Base-by-base conservation (phyloP, 2,329 filamentous ascomycete species). In the Fusarium mundagurra region DNA sequence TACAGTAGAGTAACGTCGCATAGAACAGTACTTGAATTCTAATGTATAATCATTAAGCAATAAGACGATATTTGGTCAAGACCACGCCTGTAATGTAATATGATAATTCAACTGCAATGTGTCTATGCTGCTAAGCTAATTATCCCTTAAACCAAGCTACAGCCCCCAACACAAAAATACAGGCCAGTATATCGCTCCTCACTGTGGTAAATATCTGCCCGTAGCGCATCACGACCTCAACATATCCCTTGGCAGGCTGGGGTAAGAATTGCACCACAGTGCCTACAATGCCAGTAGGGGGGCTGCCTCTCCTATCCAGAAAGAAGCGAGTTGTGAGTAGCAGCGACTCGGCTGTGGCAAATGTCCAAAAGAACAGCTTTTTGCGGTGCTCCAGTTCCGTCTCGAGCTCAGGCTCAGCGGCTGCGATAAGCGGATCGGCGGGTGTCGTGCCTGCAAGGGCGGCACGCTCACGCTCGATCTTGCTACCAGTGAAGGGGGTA, bases 331-430 rank as follows among this genome's bases (percentile, higher is more conserved):
- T 91, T 4, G 90, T 92, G 73, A 96, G 89, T 72, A 96, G 85
- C 61, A 94, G 80, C 17, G 94, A 87, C 84, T 96, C 93, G 38
- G 90, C 91, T 1, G 93, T 94, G 11, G 93, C 92, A 80, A 96
- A 96, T n/a, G 93, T 88, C 85, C 91, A 94, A 82, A 96, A 95
- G 82, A 95, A 92, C 29, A 83, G 59, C 53, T 71, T 77, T 72
- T 79, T 82, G 48, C 78, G 81, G 55, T 76, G 80, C 66, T 82
- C 81, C 29, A 80, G 68, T 45, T 80, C 80, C 18, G 78, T 78
- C 57, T 80, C 80, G 20, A 74, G 72, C 51, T 79, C 80, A 20
- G 70, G 73, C 18, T 80, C 76, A 20, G 58, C 51, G 18, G 76
- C 76, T 20, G 72, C 72, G 33, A 50, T 64, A n/a, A 77, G 68